Evolutionary conservation across 169 alveolate species (phyloP).

Genomic region (Plasmodium fragile): DNA sequence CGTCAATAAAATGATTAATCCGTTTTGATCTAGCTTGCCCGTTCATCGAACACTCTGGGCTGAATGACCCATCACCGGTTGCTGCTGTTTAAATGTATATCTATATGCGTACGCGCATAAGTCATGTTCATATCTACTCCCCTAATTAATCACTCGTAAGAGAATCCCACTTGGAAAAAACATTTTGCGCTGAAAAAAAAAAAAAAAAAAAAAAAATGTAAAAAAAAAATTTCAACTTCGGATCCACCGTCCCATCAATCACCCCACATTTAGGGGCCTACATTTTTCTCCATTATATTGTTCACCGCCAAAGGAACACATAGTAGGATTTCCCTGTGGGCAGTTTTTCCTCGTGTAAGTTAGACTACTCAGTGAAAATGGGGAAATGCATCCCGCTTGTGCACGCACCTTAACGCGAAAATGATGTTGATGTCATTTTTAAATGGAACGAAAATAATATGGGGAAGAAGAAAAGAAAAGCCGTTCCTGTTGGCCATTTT

Average conservation of each 20-base stretch:
- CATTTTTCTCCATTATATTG: not conserved
- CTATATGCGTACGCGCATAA: not conserved
- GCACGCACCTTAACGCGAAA: conserved; percentile 11
- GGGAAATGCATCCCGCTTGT: not conserved
- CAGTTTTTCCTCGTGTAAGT: not conserved
- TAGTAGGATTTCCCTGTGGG: not conserved
- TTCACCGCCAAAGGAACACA: not conserved
- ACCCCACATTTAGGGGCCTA: not conserved
- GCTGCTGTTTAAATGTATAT: not conserved
- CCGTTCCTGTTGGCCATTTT: not conserved
- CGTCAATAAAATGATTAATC: not conserved
- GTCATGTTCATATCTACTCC: not conserved
- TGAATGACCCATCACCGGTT: not conserved
- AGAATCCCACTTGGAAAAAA: not conserved
- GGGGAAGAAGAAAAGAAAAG: conserved; percentile 10
- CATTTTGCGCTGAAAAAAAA: not conserved
- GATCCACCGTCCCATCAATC: not conserved
- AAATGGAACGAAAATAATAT: conserved; percentile 22
- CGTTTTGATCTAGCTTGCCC: not conserved
- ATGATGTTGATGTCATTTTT: conserved; percentile 29
- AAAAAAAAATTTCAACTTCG: not conserved
- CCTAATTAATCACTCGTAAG: not conserved
- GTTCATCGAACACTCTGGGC: not conserved
- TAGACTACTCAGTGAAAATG: not conserved
- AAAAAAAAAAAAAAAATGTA: not conserved